Evolutionary conservation across 495 filamentous ascomycete species (phyloP), one percentile per base, ranked within the genome.

Genomic region (Neurospora sublineolata): DNA sequence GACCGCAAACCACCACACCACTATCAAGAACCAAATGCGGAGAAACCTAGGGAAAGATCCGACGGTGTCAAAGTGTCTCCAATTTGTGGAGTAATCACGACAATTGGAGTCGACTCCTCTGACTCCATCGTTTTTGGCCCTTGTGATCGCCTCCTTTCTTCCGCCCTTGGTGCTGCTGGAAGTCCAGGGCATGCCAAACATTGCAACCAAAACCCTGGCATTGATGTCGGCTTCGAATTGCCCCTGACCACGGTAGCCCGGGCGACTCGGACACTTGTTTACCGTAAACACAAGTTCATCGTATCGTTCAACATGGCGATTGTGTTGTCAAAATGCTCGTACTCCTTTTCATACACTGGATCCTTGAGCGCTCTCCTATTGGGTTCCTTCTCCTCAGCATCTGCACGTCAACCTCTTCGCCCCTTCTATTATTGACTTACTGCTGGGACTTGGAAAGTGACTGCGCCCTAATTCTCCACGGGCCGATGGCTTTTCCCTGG

Each of bases 281-380:
- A 90, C 78, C 86, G 84, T 70, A 93, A 80, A 80, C 90, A 92
- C 68, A 89, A 85, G 18, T 87, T 86, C 84, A 92, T 85, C 52
- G 86, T 89, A 67, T 92, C 86, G 77, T 94, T 94, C 44, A 94
- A 80, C 82, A 92, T 91, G 70, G 85, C 83, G 36, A 94, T 71
- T 4, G 90, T 92, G 81, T 85, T 83, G 64, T 90, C 86, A 73
- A 90, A 91, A 73, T 92, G 89, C 38, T 83, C 77, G 72, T 80
- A 86, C 42, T 82, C 81, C 18, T 76, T 77, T 14, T 71, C 72
- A 37, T 70, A 18, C 18, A 71, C 46, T 7, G 67, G 37, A 69
- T 72, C 70, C 20, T 42, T 30, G 12, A 30, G 52, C 30, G 27
- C 52, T 64, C 52, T 64, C 27, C 12, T 27, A 33, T 44, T 70